A percentile compares a stretch with the other conserved stretches of the same genome.
These are phyloP conservation scores for Schizopora paradoxa DNA, from an alignment of 1,284 basidiomycete species.

Conservation along the genomic window DNA sequence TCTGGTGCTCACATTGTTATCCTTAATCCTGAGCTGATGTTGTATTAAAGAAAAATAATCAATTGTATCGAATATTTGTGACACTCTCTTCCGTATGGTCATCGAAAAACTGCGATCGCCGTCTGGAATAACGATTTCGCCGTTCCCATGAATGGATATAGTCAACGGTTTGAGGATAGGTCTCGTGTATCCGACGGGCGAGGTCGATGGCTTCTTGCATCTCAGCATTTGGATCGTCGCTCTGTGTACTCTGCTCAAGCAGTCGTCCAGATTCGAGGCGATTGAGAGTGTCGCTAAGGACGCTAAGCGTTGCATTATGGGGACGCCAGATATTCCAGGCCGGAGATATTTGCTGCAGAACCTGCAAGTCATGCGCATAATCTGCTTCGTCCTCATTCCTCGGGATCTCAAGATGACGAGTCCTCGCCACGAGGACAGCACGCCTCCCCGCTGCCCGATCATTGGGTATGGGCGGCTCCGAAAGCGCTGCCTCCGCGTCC, in stretches of 20 bases:
- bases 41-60: too few species aligned
- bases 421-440: neutral
- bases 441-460: neutral
- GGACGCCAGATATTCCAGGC: constrained; percentile 62
- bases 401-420: neutral
- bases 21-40: too few species aligned
- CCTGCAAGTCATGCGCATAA: constrained; percentile 51
- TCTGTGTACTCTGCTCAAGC: constrained; percentile 28
- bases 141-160: constrained; percentile 37
- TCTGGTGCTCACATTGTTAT: too few species aligned
- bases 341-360: constrained; percentile 58
- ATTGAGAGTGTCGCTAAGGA: constrained; percentile 41
- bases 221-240: constrained; percentile 19
- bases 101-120: too few species aligned
- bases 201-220: neutral
- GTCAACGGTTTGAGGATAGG: constrained; percentile 46
- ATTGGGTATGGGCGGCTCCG: constrained; percentile 10
- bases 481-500: constrained; percentile 29
- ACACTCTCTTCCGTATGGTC: too few species aligned
- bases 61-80: too few species aligned
- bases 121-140: constrained; percentile 24
- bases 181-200: constrained; percentile 33
- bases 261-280: constrained; percentile 47
- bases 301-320: constrained; percentile 44
- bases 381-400: constrained; percentile 23